Percentiles rank a stretch among this genome's conserved stretches.
Conservation (phyloP, 345 rosid genomes). For the Ricinus communis region DNA sequence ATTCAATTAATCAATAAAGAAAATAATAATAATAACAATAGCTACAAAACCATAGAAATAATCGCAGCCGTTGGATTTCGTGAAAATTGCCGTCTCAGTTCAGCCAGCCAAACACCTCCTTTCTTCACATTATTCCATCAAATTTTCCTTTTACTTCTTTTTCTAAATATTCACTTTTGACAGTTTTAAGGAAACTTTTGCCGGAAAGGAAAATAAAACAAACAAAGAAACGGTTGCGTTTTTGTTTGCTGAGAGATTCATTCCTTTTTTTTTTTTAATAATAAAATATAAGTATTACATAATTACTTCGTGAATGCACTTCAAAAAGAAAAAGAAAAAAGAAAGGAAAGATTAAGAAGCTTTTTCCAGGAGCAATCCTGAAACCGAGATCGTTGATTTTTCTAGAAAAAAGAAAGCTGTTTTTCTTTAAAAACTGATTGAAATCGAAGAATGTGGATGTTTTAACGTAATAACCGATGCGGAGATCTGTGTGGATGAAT, state of each 20-base stretch:
- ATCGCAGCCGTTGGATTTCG: neutral
- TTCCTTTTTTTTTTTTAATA: neutral
- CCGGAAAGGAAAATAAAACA: constrained; percentile 7
- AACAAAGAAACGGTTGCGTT: neutral
- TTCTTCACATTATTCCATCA: no score
- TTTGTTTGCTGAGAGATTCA: constrained; percentile 6
- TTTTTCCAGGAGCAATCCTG: neutral
- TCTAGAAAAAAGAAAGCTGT: no score
- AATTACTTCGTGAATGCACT: constrained; percentile 2
- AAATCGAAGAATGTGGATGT: constrained; percentile 9
- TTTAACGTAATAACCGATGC: no score
- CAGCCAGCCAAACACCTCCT: neutral
- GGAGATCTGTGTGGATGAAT: constrained; percentile 46
- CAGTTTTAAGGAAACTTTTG: neutral
- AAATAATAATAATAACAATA: neutral
- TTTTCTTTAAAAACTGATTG: neutral
- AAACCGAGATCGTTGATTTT: neutral
- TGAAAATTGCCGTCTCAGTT: no score
- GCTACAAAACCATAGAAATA: neutral
- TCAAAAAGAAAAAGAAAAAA: neutral
- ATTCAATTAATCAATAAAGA: no score
- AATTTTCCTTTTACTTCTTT: no score
- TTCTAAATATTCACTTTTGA: no score
- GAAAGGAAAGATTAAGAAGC: no score
- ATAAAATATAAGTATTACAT: neutral